Conservation (phyloP, 371 early-diverging fungal genomes). For the Rhizopus delemar region DNA sequence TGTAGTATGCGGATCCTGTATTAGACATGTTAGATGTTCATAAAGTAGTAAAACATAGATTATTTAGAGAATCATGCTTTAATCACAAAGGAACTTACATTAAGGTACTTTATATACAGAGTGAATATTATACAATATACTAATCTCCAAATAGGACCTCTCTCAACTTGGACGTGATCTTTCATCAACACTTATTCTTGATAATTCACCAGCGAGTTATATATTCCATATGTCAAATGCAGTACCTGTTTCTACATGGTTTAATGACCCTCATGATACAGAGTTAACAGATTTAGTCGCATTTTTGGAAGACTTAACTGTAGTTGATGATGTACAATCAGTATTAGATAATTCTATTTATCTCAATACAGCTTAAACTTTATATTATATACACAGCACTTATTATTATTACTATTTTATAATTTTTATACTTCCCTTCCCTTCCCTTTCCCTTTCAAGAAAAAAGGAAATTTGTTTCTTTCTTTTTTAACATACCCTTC, state of each 20-base stretch:
- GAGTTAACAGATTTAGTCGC: slow-evolving; percentile 91
- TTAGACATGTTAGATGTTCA: slow-evolving; percentile 89
- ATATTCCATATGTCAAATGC: slow-evolving; percentile 94
- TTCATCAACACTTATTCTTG: slow-evolving; percentile 79
- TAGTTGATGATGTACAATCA: slow-evolving; percentile 85
- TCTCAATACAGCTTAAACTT: slow-evolving; percentile 13
- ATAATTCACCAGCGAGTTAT: slow-evolving; percentile 92
- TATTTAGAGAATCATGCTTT: slow-evolving; percentile 96
- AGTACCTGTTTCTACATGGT: slow-evolving; percentile 92
- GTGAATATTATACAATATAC: neutral
- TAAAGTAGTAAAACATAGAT: slow-evolving; percentile 82
- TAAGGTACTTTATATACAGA: slow-evolving; percentile 63
- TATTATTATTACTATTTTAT: neutral
- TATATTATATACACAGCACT: slow-evolving; percentile 4
- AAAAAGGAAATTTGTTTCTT: slow-evolving; percentile 6
- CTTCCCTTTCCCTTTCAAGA: slow-evolving; percentile 12
- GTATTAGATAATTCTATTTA: slow-evolving; percentile 66
- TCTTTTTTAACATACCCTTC: slow-evolving; percentile 27
- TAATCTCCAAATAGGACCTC: slow-evolving; percentile 60
- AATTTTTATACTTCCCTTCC: slow-evolving; percentile 12
- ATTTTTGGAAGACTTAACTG: slow-evolving; percentile 87
- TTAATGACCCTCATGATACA: slow-evolving; percentile 92
- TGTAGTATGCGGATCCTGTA: slow-evolving; percentile 95
- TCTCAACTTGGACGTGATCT: slow-evolving; percentile 84
- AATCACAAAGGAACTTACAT: slow-evolving; percentile 95